These are phyloP conservation scores for Kwoniella shivajii DNA, from an alignment of 1,284 basidiomycete species.

Conservation along the genomic window DNA sequence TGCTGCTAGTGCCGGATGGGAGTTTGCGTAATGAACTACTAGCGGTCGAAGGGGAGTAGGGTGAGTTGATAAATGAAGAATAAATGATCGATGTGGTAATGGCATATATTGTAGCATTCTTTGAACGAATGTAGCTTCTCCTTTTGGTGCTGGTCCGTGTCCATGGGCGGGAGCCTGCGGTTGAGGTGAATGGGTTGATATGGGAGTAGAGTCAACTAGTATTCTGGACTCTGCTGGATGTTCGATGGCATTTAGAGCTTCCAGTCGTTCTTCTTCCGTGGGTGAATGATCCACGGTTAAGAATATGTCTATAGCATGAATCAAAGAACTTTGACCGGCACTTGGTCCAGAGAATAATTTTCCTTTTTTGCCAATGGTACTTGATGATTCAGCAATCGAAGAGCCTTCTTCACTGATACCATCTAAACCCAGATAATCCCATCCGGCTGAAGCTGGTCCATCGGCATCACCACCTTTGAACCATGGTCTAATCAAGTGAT, in stretches of 20 bases:
- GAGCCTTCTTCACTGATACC: constrained; percentile 24
- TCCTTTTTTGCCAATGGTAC: constrained; percentile 29
- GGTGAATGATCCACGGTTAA: constrained; percentile 73
- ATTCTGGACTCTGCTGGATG: constrained; percentile 5
- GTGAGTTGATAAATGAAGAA: constrained; percentile 72
- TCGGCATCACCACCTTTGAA: constrained; percentile 81
- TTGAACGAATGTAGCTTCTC: constrained; percentile 64
- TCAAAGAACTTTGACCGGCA: constrained; percentile 85
- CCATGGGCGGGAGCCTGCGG: not conserved
- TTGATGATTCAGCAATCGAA: constrained; percentile 17
- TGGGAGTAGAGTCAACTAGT: constrained; percentile 10
- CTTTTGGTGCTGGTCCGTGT: constrained; percentile 9
- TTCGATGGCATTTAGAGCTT: constrained; percentile 11
- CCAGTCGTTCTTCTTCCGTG: constrained; percentile 28
- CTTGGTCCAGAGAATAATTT: constrained; percentile 78
- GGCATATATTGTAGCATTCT: constrained; percentile 92
- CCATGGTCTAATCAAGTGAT: constrained; percentile 86
- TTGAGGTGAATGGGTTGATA: constrained; percentile 4
- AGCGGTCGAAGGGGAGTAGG: constrained; percentile 61
- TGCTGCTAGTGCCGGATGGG: constrained; percentile 55
- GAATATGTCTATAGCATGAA: constrained; percentile 88
- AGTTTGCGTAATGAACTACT: constrained; percentile 44
- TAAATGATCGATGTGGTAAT: constrained; percentile 82
- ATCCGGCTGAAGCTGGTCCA: constrained; percentile 62
- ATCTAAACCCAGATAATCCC: constrained; percentile 77